Base-by-base conservation (phyloP, 2,329 filamentous ascomycete genomes). In the Xylariaceae sp. region DNA sequence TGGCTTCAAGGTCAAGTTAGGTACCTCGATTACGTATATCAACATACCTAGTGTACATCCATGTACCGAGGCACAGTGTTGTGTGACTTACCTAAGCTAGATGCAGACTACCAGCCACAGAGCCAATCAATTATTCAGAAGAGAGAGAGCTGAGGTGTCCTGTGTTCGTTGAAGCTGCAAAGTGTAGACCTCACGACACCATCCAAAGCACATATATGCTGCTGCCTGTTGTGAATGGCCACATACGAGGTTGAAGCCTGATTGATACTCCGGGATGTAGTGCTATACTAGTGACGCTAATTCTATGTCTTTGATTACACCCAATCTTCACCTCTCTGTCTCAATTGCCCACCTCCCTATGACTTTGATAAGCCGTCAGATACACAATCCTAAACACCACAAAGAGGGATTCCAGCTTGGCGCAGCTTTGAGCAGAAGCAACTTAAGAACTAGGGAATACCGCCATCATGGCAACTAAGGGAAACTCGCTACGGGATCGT, bases 401-500 rank as follows among this genome's bases (percentile, higher is more conserved):
- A 50, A 54, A 58, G 52, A 32, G 53, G n/a, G 43, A 26, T 42
- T 41, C 10, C 46, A 51, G 44, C 21, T 32, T 21, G 23, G 32
- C 16, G 41, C 37, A 29, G 32, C 21, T 29, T 40, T 32, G 48
- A 52, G 54, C 45, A 54, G 50, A 21, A 48, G 18, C 7, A 12
- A 26, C n/a, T 19, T 10, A 18, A 26, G 12, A 46, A 20, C 20
- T 29, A 9, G 19, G 48, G 23, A 45, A 2, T 14, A 51, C 32
- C 50, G 50, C 45, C 56, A 62, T 53, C 54, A 70, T 71, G 68
- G 65, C 68, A 44, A 29, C 57, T 41, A 65, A 65, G 54, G 66
- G 63, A 12, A 48, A 62, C 29, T 68, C 70, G 37, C 48, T 69
- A 45, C 67, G 70, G 61, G 69, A 72, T 66, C 68, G 70, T 47